phyloP scores from a whole-genome alignment of 441 rosid genomes.

The Eutrema salsugineum region DNA sequence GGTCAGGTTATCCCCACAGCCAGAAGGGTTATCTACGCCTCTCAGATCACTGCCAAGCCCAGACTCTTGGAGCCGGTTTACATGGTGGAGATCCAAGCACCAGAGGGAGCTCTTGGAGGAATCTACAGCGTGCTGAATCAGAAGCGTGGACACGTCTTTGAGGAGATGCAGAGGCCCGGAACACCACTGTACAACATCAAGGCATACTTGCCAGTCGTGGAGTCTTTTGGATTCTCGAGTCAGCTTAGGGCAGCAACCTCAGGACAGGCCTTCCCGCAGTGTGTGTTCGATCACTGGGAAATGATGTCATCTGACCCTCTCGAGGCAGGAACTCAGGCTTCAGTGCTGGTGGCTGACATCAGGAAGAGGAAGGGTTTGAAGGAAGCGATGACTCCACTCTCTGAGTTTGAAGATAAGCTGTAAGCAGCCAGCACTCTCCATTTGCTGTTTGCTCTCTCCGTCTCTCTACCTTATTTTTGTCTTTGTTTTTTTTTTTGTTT shows the following conservation, averaged over 20 bases:
- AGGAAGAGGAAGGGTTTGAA: conserved; percentile 38
- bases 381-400: conserved; percentile 30
- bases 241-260: conserved; percentile 36
- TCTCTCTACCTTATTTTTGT: neutral
- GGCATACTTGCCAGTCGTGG: conserved; percentile 32
- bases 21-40: conserved; percentile 33
- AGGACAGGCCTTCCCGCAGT: conserved; percentile 17
- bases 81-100: conserved; percentile 41
- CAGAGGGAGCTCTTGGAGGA: conserved; percentile 36
- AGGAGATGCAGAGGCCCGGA: conserved; percentile 42
- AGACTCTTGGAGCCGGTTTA: conserved; percentile 34
- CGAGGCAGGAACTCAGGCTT: conserved; percentile 24
- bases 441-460: neutral
- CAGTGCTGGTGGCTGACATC: conserved; percentile 30
- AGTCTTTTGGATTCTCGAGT: conserved; percentile 30
- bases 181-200: conserved; percentile 37
- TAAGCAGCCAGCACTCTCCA: too few species aligned
- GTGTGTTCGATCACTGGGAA: conserved; percentile 35
- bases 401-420: conserved; percentile 36
- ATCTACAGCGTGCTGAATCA: conserved; percentile 40
- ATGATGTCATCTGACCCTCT: conserved; percentile 34
- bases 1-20: conserved; percentile 38
- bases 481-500: neutral
- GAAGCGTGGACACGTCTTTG: conserved; percentile 35
- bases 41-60: conserved; percentile 36